A percentile compares a stretch with the other conserved stretches of the same genome.
These are phyloP conservation scores for Purpureocillium takamizusanense DNA, from an alignment of 2,329 filamentous ascomycete genomes.

Conservation along the genomic window DNA sequence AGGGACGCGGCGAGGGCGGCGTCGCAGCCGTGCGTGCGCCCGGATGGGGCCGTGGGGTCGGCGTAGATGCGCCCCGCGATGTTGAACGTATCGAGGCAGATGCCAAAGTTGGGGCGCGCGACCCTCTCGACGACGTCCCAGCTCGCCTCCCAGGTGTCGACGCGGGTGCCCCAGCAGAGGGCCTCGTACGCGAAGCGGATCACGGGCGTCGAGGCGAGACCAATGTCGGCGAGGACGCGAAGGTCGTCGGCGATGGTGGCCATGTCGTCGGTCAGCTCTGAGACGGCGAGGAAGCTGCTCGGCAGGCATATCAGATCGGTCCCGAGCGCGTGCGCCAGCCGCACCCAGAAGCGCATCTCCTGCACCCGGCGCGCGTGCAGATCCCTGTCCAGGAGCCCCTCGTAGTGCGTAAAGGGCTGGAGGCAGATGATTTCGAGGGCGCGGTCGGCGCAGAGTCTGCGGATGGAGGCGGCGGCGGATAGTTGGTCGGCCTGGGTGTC, in stretches of 20 bases:
- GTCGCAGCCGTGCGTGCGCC: slow-evolving; percentile 46
- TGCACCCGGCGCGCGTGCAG: slow-evolving; percentile 48
- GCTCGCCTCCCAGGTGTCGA: slow-evolving; percentile 62
- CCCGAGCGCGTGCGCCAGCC: slow-evolving; percentile 50
- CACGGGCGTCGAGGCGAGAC: slow-evolving; percentile 41
- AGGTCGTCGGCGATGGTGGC: slow-evolving; percentile 54
- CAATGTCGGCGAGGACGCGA: slow-evolving; percentile 57
- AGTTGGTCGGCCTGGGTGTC: slow-evolving; percentile 35
- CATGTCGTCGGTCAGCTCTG: slow-evolving; percentile 34
- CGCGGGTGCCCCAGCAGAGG: slow-evolving; percentile 61
- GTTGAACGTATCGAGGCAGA: slow-evolving; percentile 74
- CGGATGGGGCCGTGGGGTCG: slow-evolving; percentile 48
- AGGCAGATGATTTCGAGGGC: slow-evolving; percentile 52
- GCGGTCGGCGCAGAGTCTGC: slow-evolving; percentile 45
- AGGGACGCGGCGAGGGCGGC: slow-evolving; percentile 45
- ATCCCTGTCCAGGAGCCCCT: slow-evolving; percentile 57
- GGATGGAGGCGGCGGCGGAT: slow-evolving; percentile 48
- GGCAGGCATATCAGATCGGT: slow-evolving; percentile 71
- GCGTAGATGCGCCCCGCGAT: slow-evolving; percentile 64
- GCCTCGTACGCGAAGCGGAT: slow-evolving; percentile 68
- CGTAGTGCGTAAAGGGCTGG: slow-evolving; percentile 72
- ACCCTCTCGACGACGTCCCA: slow-evolving; percentile 61
- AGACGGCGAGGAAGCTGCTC: slow-evolving; percentile 53
- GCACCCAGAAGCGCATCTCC: slow-evolving; percentile 62
- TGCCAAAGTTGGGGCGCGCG: slow-evolving; percentile 61